phyloP scores from a whole-genome alignment of 2,329 filamentous ascomycete genomes.

The Zalaria obscura region DNA sequence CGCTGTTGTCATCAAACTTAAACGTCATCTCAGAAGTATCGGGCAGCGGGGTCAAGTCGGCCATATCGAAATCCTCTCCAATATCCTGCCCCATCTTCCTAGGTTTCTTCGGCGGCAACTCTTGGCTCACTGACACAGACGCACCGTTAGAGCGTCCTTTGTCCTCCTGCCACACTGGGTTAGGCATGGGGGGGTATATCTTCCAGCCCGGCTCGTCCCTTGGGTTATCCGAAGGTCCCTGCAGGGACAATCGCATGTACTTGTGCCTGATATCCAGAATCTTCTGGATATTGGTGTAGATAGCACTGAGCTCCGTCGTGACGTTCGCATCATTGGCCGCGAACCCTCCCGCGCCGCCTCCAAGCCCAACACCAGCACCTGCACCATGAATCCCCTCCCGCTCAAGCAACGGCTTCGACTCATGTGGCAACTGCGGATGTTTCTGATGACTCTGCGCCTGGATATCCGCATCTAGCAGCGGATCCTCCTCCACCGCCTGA shows the following conservation, averaged over 20 bases:
- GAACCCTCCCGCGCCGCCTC: conserved; percentile 47
- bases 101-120: conserved; percentile 28
- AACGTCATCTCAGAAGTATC: conserved; percentile 57
- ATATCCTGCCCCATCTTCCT: conserved; percentile 83
- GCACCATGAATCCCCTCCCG: conserved; percentile 43
- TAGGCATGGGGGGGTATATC: conserved; percentile 82
- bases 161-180: conserved; percentile 60
- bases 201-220: conserved; percentile 71
- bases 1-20: conserved; percentile 65
- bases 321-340: conserved; percentile 65
- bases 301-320: conserved; percentile 67
- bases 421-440: conserved; percentile 39
- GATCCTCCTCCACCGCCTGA: conserved; percentile 8
- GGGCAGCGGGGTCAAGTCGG: conserved; percentile 63
- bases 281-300: conserved; percentile 82
- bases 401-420: conserved; percentile 39
- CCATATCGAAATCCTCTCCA: conserved; percentile 80
- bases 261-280: conserved; percentile 79
- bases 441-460: conserved; percentile 33
- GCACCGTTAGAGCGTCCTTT: conserved; percentile 12
- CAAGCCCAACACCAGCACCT: conserved; percentile 45
- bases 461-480: conserved; percentile 31
- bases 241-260: conserved; percentile 75
- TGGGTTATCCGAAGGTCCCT: conserved; percentile 72
- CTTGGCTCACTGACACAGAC: conserved; percentile 20